A percentile compares a stretch with the other conserved stretches of the same genome.
Conservation (phyloP, 768 basidiomycete species). For the Tephrocybe sp. region DNA sequence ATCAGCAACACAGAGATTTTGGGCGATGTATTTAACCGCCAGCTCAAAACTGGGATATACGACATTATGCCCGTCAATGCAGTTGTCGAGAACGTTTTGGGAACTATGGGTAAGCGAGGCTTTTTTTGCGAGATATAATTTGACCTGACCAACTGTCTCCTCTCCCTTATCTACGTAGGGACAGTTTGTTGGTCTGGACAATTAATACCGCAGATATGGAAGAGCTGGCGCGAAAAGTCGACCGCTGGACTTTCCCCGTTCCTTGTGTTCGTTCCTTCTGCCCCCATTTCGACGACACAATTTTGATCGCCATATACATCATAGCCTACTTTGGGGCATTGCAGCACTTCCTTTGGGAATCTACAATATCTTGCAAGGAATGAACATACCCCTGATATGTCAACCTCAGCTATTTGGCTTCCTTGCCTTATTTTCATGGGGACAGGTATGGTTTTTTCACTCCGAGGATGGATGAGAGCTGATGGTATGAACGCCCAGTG, state of each 20-base stretch:
- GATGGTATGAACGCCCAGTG: conserved; percentile 41
- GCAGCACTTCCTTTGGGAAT: conserved; percentile 61
- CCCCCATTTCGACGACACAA: background rate
- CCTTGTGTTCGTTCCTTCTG: conserved; percentile 52
- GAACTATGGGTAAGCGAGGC: conserved; percentile 54
- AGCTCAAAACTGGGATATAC: background rate
- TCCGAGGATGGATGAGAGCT: conserved; percentile 5
- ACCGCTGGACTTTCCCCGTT: conserved; percentile 67
- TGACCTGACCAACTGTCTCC: background rate
- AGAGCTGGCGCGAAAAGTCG: conserved; percentile 64
- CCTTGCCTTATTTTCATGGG: conserved; percentile 60
- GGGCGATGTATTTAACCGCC: background rate
- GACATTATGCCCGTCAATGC: conserved; percentile 43
- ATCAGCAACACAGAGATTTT: background rate
- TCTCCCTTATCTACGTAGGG: conserved; percentile 32
- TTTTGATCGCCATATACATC: too few relatives aligned
- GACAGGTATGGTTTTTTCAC: conserved; percentile 45
- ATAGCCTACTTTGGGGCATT: conserved; percentile 60
- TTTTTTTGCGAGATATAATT: background rate
- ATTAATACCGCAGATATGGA: conserved; percentile 70
- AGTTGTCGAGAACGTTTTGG: conserved; percentile 64
- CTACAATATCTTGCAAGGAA: conserved; percentile 59
- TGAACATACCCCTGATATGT: conserved; percentile 71
- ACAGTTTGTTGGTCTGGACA: conserved; percentile 67
- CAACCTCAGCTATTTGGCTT: conserved; percentile 66